Evolutionary conservation across 345 rosid genomes (phyloP), one percentile per base, ranked within the genome.

Genomic region (Aquilaria malaccensis): DNA sequence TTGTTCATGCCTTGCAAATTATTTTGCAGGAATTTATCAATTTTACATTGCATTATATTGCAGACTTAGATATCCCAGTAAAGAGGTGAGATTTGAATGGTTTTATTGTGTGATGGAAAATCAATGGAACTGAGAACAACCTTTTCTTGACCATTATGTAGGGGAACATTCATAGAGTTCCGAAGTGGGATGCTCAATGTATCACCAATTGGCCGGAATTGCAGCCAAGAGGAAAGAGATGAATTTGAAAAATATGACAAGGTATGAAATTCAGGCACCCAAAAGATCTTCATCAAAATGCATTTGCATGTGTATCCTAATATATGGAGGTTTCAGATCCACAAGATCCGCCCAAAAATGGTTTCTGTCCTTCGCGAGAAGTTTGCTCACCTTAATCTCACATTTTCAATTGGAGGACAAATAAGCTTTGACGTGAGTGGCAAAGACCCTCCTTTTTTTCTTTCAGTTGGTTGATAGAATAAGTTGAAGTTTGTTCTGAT

Each of bases 221-320:
- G 99, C 82, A 94, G 95, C 84, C 99, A 88, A 74, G 96, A 94
- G 81, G 99, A 94, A 83, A 88, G 99, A 73, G 99, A 86, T 6
- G 97, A 94, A 62, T 94, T 88, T 55, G 99, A 86, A 71, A 88
- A 76, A 78, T 94, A 86, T 71, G 99, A 94, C 81, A 83, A 94
- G 96, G 97, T 88, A 68, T 50, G 63, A 59, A 67, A 60, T 63
- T 45, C 9, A 22, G 37, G 67, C 63, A 58, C 56, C 55, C 46
- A 33, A 59, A n/a, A 13, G 15, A 51, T 33, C 4, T 11, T 45
- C 22, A 10, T 62, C 57, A 7, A 32, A 7, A 3, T 14, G 46
- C 67, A 52, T 61, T n/a, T 15, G 14, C 15, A 32, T 22, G 11
- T 48, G 29, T 52, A 47, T 64, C 52, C 59, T 73, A 30, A 69